A percentile compares a stretch with the other conserved stretches of the same genome.
These are phyloP conservation scores for Suillus lakei DNA, from an alignment of 768 basidiomycete genomes.

Conservation along the genomic window DNA sequence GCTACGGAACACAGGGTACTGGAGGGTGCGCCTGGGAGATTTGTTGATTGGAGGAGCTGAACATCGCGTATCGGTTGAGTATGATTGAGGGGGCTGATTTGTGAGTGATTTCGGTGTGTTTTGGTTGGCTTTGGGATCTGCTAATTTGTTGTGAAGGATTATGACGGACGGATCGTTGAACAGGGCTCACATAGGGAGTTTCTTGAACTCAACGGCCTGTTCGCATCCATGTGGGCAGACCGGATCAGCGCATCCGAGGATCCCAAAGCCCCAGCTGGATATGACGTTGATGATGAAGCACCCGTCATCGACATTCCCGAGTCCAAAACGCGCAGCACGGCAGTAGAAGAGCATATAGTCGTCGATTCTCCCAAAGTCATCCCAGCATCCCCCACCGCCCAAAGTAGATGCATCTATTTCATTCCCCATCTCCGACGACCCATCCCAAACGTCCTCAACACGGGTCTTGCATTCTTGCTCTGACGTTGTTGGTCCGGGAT, in stretches of 20 bases:
- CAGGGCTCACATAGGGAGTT: slow-evolving; percentile 81
- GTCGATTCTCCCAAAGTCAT: slow-evolving; percentile 23
- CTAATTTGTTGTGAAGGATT: slow-evolving; percentile 55
- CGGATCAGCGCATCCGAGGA: slow-evolving; percentile 60
- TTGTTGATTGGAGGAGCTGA: slow-evolving; percentile 26
- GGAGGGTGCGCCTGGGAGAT: slow-evolving; percentile 43
- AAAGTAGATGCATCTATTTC: too few relatives aligned
- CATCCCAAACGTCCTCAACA: too few relatives aligned
- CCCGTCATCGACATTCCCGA: slow-evolving; percentile 25
- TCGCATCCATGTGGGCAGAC: slow-evolving; percentile 89
- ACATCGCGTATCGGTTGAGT: slow-evolving; percentile 27
- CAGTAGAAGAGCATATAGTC: too few relatives aligned
- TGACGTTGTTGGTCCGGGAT: too few relatives aligned
- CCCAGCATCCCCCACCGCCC: too few relatives aligned
- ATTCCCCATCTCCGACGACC: slow-evolving; percentile 42
- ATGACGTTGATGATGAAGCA: slow-evolving; percentile 24
- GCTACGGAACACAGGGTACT: slow-evolving; percentile 91
- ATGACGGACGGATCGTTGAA: slow-evolving; percentile 89
- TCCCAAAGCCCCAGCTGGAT: slow-evolving; percentile 27
- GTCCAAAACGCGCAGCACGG: slow-evolving; percentile 28
- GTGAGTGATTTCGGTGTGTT: too few relatives aligned
- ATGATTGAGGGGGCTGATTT: slow-evolving; percentile 63
- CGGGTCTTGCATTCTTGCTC: slow-evolving; percentile 31
- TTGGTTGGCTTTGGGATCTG: neutral
- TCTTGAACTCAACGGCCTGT: slow-evolving; percentile 68